These are phyloP conservation scores for Beta vulgaris DNA, from an alignment of 148 eudicot species.

Conservation along the genomic window DNA sequence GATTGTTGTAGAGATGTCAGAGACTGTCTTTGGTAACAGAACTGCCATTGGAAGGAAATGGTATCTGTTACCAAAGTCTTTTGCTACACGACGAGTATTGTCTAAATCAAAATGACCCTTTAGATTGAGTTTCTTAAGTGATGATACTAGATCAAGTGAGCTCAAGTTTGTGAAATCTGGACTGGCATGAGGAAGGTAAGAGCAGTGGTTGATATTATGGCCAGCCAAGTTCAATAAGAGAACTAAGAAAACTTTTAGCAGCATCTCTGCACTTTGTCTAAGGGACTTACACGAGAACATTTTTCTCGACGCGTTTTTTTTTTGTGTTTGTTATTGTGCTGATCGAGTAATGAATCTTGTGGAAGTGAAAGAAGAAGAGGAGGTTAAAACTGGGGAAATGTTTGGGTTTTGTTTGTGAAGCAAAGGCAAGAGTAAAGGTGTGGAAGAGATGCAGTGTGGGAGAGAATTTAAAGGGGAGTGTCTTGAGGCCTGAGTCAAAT, in stretches of 20 bases:
- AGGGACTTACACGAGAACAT: conserved; percentile 35
- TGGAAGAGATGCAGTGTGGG: conserved; percentile 25
- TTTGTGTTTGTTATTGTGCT: not conserved
- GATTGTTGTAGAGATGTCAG: conserved; percentile 63
- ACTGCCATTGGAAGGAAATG: conserved; percentile 61
- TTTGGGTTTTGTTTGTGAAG: conserved; percentile 13
- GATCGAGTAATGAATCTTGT: not conserved
- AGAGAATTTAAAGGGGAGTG: conserved; percentile 41
- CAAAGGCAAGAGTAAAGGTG: conserved; percentile 13
- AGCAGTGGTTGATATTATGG: conserved; percentile 44
- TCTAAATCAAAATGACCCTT: conserved; percentile 52
- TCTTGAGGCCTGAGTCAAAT: conserved; percentile 30
- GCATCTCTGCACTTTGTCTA: conserved; percentile 22
- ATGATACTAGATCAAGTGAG: conserved; percentile 27
- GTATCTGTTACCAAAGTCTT: conserved; percentile 74
- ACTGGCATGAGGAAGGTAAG: conserved; percentile 49
- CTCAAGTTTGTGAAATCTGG: conserved; percentile 32
- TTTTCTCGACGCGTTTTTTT: not conserved
- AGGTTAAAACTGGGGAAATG: not conserved
- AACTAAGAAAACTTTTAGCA: conserved; percentile 39
- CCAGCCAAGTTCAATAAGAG: conserved; percentile 41
- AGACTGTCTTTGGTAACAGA: conserved; percentile 66
- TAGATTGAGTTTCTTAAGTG: conserved; percentile 38
- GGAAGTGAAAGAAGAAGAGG: conserved; percentile 17
- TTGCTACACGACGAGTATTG: conserved; percentile 49